These are phyloP conservation scores for Tetratostichococcus sp. DNA, from an alignment of 139 green algal species.

Conservation along the genomic window DNA sequence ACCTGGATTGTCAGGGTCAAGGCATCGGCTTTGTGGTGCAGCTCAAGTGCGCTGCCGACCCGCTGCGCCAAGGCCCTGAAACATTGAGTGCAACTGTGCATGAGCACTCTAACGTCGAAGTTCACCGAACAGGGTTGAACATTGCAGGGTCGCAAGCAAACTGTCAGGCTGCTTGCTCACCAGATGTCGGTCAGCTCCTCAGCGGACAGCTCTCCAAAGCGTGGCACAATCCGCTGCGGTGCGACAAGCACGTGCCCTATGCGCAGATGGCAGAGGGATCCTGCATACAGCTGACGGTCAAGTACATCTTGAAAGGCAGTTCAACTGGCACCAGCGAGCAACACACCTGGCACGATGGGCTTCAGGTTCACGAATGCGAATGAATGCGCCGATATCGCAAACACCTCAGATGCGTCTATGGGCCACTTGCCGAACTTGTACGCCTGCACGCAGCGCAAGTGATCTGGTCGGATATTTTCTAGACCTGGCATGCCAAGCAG, in stretches of 20 bases:
- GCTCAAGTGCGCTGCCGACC: constrained; percentile 55
- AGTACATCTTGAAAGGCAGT: no score
- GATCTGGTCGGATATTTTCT: no score
- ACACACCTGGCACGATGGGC: constrained; percentile 88
- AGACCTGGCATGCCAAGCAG: no score
- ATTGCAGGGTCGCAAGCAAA: no score
- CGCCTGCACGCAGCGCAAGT: constrained; percentile 23
- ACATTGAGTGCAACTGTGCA: neutral
- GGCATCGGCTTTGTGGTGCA: constrained; percentile 53
- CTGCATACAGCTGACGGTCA: no score
- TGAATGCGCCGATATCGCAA: constrained; percentile 56
- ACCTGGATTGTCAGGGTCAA: constrained; percentile 83
- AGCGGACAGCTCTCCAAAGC: constrained; percentile 72
- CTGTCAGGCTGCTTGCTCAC: constrained; percentile 16
- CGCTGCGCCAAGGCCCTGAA: constrained; percentile 55
- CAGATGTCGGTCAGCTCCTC: constrained; percentile 89
- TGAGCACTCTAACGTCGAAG: neutral
- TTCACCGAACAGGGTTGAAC: no score
- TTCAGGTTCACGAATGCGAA: constrained; percentile 97
- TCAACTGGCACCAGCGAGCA: no score
- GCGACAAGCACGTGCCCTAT: constrained; percentile 93
- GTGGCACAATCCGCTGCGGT: constrained; percentile 58
- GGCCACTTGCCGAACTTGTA: constrained; percentile 67
- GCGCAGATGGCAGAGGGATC: no score
- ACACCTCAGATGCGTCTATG: constrained; percentile 69